Conservation (phyloP, 2,329 filamentous ascomycete genomes). For the Monosporascus sp. region DNA sequence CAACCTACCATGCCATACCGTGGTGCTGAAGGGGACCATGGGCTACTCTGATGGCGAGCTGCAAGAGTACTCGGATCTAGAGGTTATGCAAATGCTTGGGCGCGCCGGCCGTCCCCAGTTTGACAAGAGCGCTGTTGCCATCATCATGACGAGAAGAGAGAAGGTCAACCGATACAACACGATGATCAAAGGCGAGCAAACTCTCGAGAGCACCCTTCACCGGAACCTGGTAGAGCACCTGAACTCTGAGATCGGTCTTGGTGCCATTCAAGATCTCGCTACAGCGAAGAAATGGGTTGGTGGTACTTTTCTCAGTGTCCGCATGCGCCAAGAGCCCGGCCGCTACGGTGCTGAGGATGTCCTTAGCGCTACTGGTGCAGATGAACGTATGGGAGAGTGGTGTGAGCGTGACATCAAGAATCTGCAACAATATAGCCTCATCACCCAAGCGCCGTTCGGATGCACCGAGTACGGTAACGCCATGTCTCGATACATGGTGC, state of each 20-base stretch:
- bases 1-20: slow-evolving; percentile 78
- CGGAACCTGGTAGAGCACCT: slow-evolving; percentile 75
- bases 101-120: slow-evolving; percentile 81
- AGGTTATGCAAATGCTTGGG: slow-evolving; percentile 88
- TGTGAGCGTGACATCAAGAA: slow-evolving; percentile 63
- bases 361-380: slow-evolving; percentile 42
- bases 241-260: slow-evolving; percentile 76
- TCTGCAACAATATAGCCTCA: slow-evolving; percentile 55
- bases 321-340: slow-evolving; percentile 63
- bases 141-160: slow-evolving; percentile 70
- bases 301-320: slow-evolving; percentile 73
- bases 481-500: slow-evolving; percentile 79
- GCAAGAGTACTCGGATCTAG: slow-evolving; percentile 73
- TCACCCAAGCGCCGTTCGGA: slow-evolving; percentile 47
- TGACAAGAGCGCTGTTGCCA: slow-evolving; percentile 67
- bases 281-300: slow-evolving; percentile 70
- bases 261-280: slow-evolving; percentile 59
- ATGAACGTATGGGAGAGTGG: slow-evolving; percentile 63
- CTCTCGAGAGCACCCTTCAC: slow-evolving; percentile 74
- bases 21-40: slow-evolving; percentile 76
- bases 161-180: slow-evolving; percentile 63
- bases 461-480: slow-evolving; percentile 70
- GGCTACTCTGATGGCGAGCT: slow-evolving; percentile 54
- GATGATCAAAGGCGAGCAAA: slow-evolving; percentile 67
- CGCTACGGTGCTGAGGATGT: slow-evolving; percentile 63